Percentiles rank a stretch among this genome's conserved stretches.
These are phyloP conservation scores for Corchorus capsularis DNA, from an alignment of 345 rosid species.

Conservation along the genomic window DNA sequence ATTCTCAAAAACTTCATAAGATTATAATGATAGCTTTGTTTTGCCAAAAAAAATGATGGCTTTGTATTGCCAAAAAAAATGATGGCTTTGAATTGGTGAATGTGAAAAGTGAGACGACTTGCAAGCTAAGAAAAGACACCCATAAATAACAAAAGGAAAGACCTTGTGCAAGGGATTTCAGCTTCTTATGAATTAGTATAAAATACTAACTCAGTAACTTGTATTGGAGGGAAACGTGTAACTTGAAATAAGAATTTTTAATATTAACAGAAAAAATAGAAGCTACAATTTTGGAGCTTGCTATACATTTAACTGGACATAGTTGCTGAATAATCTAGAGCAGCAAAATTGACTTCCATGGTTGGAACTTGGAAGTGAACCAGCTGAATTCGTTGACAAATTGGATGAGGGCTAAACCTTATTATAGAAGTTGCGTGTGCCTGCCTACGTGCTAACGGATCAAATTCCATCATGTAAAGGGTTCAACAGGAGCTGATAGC, in stretches of 20 bases:
- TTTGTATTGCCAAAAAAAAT: too few species aligned
- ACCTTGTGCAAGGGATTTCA: too few species aligned
- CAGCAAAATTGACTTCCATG: slow-evolving; percentile 9
- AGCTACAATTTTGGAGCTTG: not conserved
- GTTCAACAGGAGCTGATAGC: slow-evolving; percentile 72
- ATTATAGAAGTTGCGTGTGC: slow-evolving; percentile 3
- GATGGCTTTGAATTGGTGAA: too few species aligned
- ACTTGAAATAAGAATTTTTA: not conserved
- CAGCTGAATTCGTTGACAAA: not conserved
- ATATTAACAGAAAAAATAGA: slow-evolving; percentile 1
- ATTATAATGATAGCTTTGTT: too few species aligned
- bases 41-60: too few species aligned
- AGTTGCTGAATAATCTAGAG: not conserved
- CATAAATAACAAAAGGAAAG: too few species aligned
- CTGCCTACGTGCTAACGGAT: slow-evolving; percentile 8
- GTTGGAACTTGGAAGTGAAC: too few species aligned
- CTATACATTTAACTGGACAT: slow-evolving; percentile 9
- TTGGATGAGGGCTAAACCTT: not conserved
- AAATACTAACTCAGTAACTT: not conserved
- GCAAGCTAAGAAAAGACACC: too few species aligned
- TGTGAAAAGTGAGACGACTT: too few species aligned
- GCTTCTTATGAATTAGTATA: not conserved
- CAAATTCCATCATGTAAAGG: slow-evolving; percentile 34
- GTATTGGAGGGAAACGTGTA: not conserved
- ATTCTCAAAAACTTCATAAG: too few species aligned